Percentiles rank a stretch among this genome's conserved stretches.
phyloP scores from a whole-genome alignment of 2,329 filamentous ascomycete species.

The Cyclaneusma minus region DNA sequence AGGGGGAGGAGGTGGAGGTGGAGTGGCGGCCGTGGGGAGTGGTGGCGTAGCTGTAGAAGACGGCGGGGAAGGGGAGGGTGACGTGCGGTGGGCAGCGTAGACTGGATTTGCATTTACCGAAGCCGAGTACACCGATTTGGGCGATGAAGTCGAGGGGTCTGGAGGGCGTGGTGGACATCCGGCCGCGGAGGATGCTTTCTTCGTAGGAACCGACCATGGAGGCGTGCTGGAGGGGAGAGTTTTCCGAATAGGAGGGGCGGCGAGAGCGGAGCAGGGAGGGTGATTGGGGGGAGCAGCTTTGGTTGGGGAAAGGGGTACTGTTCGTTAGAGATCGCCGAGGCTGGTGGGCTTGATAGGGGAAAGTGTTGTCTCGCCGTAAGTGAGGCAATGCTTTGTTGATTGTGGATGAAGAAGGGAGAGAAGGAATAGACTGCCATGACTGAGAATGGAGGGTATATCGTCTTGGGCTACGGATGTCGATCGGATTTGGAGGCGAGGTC shows the following conservation, averaged over 20 bases:
- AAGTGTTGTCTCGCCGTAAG: constrained; percentile 43
- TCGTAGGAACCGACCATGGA: constrained; percentile 98
- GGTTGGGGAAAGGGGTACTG: constrained; percentile 27
- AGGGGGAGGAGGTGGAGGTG: constrained; percentile 69
- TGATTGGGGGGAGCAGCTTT: constrained; percentile 31
- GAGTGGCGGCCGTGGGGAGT: constrained; percentile 42
- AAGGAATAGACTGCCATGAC: constrained; percentile 26
- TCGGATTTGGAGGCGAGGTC: constrained; percentile 33
- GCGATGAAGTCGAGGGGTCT: constrained; percentile 86
- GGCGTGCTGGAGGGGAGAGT: constrained; percentile 68
- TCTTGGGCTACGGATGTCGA: constrained; percentile 34
- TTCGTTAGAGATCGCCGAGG: constrained; percentile 61
- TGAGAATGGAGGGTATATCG: constrained; percentile 58
- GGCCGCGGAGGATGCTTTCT: constrained; percentile 83
- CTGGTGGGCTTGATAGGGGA: constrained; percentile 65
- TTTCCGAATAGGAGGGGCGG: constrained; percentile 58
- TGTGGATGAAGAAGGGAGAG: constrained; percentile 21
- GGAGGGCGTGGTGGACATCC: constrained; percentile 94
- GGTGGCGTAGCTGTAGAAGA: constrained; percentile 84
- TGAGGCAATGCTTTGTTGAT: constrained; percentile 27
- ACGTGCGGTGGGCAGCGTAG: constrained; percentile 82
- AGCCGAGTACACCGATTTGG: constrained; percentile 85
- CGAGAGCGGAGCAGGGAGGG: constrained; percentile 33
- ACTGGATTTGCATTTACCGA: constrained; percentile 74
- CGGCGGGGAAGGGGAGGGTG: constrained; percentile 78